Evolutionary conservation across 208 protist species (phyloP), one percentile per base, ranked within the genome.

Genomic region (Herpetomonas samuelpessoai): DNA sequence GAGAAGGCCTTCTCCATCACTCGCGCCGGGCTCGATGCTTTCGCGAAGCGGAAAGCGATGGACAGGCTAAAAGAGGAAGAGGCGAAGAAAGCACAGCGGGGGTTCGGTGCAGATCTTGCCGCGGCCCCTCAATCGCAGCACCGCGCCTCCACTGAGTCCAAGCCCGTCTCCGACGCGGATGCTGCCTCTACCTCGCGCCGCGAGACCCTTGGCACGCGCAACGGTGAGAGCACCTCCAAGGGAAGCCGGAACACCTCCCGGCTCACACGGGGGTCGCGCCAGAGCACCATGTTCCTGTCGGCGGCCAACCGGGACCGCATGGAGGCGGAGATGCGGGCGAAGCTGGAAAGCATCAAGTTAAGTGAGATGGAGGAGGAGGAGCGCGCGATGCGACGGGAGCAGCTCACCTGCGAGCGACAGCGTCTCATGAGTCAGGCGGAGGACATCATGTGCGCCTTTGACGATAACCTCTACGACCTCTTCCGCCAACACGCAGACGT

Each of bases 91-190:
- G 88, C 88, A 31, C 82, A 89, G 52, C 76, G 80, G 24, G 89
- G 91, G 12, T 96, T 97, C 65, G 91, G 88, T 45, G 91, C 88
- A 3, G 87, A 94, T 53, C 71, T 96, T 24, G 89, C 85, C 18
- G 75, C 62, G 2, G 76, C 67, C 25, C 31, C 51, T 41, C 7
- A 68, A 47, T 45, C 64, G 0, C 22, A 30, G 4, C 41, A 19
- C 26, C 38, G 60, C 7, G 4, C 4, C 4, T 48, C 44, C 7
- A 26, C 46, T 35, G 30, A 38, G 28, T 58, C 38, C 6, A 61
- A 19, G n/a, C 27, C 16, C 10, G 30, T 45, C 25, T 21, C 18
- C 14, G 16, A 14, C 16, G n/a, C n/a, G 0, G 44, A 28, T 57
- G 18, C 44, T 6, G 9, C 44, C 16, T 22, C 44, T 19, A 24